Conservation (phyloP, 371 early-diverging fungal genomes). For the Mucor sp. region DNA sequence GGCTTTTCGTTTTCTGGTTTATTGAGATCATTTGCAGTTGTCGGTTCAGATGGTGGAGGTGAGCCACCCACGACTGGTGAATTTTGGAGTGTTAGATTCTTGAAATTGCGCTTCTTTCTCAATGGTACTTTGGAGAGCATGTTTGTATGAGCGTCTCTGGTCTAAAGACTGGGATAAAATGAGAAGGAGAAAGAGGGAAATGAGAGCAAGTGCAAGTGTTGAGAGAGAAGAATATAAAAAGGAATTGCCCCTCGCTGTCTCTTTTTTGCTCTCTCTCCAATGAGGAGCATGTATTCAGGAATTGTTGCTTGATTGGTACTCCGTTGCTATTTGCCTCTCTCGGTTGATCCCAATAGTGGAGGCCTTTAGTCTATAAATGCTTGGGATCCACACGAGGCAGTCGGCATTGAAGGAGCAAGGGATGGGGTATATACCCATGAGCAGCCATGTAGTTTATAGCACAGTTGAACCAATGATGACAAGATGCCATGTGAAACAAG, state of each 20-base stretch:
- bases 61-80: conserved; percentile 45
- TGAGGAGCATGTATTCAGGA: background rate
- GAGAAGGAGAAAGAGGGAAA: background rate
- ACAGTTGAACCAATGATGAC: background rate
- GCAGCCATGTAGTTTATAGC: too few species aligned
- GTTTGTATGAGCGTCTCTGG: background rate
- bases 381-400: background rate
- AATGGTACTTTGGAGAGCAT: conserved; percentile 50
- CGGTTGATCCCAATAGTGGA: too few species aligned
- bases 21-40: conserved; percentile 5
- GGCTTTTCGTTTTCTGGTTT: background rate
- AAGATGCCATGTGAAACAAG: background rate
- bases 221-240: background rate
- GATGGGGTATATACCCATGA: background rate
- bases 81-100: conserved; percentile 61
- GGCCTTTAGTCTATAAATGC: too few species aligned
- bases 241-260: background rate
- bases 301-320: background rate
- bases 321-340: background rate
- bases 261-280: background rate
- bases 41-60: conserved; percentile 18
- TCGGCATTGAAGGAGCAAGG: too few species aligned
- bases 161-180: background rate
- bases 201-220: background rate
- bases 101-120: conserved; percentile 78